Base-by-base conservation (phyloP, 176 grass and related monocot genomes). In the Oryza punctata region DNA sequence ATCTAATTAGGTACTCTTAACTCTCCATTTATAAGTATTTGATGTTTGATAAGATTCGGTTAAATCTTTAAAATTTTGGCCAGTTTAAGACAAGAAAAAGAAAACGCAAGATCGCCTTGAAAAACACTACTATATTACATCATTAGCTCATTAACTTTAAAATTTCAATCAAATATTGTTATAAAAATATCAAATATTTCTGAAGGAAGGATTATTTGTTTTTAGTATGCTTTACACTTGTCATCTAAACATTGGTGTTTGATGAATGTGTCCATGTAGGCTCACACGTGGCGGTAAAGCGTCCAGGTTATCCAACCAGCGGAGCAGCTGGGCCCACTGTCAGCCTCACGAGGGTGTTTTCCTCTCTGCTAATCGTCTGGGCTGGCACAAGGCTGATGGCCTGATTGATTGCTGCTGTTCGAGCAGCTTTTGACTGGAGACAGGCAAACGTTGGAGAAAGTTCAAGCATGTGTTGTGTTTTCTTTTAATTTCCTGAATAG, bases 251-350 rank as follows among this genome's bases (percentile, higher is more conserved):
- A 30, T 63, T 80, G 11, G 5, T 59, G 8, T 61, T 61, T 10
- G 45, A 0, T 78, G 26, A 1, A 75, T 18, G 40, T 80, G 38
- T 63, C 29, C 65, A 30, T 27, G 70, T 77, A 94, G 92, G 87
- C 69, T 82, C 92, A 47, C 89, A 85, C 50, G 60, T 87, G 81
- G 89, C 81, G 38, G 78, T 77, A 33, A 89, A 4, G 67, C 14
- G 40, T 28, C 57, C 76, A 30, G 59, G n/a, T 40, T 81, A 85
- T 38, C 57, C 0, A 29, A 60, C 64, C 7, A 87, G 79, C 75
- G 30, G 78, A 46, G 89, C 84, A 1, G 61, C 16, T 60, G 81
- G 87, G 43, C 41, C 63, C 78, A 76, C 60, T 27, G 14, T 25
- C 84, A 66, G 85, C 7, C 15, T 86, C 80, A 85, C 13, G 27